phyloP scores from a whole-genome alignment of 306 rosid species.

The Cucumis cinereus region DNA sequence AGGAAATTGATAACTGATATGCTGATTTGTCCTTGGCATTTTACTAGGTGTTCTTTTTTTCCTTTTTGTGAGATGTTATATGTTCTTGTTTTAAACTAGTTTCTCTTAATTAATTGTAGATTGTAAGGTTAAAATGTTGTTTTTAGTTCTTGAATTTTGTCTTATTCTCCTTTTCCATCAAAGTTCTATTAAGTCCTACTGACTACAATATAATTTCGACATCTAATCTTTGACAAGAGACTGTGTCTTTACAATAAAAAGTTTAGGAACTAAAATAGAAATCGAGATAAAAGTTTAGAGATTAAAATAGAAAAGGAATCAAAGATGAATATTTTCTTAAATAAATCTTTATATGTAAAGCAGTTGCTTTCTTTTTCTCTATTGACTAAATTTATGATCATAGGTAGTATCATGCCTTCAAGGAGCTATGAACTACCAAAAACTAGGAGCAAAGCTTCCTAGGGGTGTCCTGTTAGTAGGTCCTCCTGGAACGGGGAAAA shows the following conservation, averaged over 20 bases:
- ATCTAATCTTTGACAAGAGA: background rate
- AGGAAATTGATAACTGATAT: background rate
- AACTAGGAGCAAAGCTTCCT: slow-evolving; percentile 85
- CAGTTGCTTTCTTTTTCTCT: slow-evolving; percentile 11
- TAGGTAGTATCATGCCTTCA: slow-evolving; percentile 86
- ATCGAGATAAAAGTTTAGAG: background rate
- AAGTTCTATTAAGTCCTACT: background rate
- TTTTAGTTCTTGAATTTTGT: background rate
- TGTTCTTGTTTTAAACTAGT: background rate
- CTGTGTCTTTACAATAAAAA: background rate
- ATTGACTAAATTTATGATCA: slow-evolving; percentile 10
- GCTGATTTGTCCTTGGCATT: background rate
- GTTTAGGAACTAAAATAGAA: background rate
- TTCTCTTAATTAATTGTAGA: background rate
- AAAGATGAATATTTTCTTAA: background rate
- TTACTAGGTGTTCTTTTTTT: no score
- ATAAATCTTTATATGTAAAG: background rate
- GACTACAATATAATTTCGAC: background rate
- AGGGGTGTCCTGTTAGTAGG: slow-evolving; percentile 89
- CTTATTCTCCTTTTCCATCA: background rate
- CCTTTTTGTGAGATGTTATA: background rate
- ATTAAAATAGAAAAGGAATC: background rate
- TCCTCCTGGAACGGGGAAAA: slow-evolving; percentile 97
- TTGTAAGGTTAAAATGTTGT: background rate
- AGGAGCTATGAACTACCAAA: slow-evolving; percentile 75